These are phyloP conservation scores for Chrysosporium queenslandicum DNA, from an alignment of 2,329 filamentous ascomycete genomes.

Conservation along the genomic window DNA sequence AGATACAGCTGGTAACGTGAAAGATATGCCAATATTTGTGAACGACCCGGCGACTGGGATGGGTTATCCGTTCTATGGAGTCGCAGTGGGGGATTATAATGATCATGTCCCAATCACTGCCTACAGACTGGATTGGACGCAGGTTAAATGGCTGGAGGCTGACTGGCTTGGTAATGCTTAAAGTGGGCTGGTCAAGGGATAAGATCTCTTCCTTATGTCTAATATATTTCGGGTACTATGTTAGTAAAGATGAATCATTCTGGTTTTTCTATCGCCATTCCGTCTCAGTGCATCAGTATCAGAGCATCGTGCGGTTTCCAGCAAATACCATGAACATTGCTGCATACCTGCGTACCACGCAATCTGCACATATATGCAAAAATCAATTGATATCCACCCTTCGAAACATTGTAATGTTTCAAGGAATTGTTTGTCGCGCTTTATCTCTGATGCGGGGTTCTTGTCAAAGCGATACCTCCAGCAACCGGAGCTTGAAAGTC, in stretches of 20 bases:
- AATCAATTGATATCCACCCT: too few relatives aligned
- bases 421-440: too few relatives aligned
- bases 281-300: too few relatives aligned
- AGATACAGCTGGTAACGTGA: constrained; percentile 3
- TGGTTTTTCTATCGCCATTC: not conserved
- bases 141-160: constrained; percentile 6
- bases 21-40: constrained; percentile 7
- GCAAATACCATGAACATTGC: too few relatives aligned
- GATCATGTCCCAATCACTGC: not conserved
- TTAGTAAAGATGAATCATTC: not conserved
- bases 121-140: not conserved
- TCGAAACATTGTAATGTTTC: too few relatives aligned
- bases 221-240: not conserved
- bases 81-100: not conserved
- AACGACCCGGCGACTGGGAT: constrained; percentile 6
- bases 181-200: not conserved
- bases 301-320: too few relatives aligned
- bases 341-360: too few relatives aligned
- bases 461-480: too few relatives aligned
- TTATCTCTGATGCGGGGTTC: too few relatives aligned
- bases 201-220: not conserved
- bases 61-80: constrained; percentile 9
- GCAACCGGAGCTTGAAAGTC: not conserved
- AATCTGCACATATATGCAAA: too few relatives aligned
- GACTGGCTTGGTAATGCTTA: constrained; percentile 1